Evolutionary conservation across 2,329 filamentous ascomycete genomes (phyloP).

Genomic region (Hawksworthiomyces lignivorus): DNA sequence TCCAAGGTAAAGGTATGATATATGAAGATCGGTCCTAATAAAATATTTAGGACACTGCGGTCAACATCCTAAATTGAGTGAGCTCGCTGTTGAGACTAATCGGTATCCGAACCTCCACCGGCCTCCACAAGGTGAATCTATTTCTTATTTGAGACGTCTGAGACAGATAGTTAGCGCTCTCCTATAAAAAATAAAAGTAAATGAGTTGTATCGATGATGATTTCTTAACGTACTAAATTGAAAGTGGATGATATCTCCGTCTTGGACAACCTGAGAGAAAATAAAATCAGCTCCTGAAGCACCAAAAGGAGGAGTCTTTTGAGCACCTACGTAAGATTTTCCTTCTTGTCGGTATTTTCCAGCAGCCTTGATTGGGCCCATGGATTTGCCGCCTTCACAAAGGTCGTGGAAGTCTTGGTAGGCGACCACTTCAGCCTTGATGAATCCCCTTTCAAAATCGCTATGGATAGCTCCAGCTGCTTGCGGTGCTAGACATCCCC

Average conservation of each 20-base stretch:
- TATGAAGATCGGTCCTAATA: no score
- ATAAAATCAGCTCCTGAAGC: constrained; percentile 16
- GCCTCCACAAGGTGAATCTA: constrained; percentile 2
- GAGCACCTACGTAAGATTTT: constrained; percentile 30
- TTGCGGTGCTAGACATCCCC: constrained; percentile 88
- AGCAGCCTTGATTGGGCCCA: constrained; percentile 37
- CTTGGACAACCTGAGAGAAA: constrained; percentile 28
- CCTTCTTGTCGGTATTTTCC: constrained; percentile 38
- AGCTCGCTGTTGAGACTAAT: no score
- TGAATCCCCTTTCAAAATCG: constrained; percentile 99
- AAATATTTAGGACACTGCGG: no score
- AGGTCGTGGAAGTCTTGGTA: constrained; percentile 38
- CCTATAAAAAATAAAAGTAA: not conserved
- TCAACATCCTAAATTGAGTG: no score
- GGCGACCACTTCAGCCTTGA: constrained; percentile 38
- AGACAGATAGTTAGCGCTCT: not conserved
- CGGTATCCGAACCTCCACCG: no score
- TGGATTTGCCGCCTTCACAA: constrained; percentile 34
- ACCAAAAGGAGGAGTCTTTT: no score
- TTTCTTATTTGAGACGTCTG: constrained; percentile 12
- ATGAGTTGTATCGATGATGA: no score
- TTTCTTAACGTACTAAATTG: constrained; percentile 35
- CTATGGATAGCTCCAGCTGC: constrained; percentile 96
- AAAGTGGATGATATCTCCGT: constrained; percentile 36
- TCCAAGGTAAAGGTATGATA: no score